Base-by-base conservation (phyloP, 306 rosid genomes). In the Quercus parvula region DNA sequence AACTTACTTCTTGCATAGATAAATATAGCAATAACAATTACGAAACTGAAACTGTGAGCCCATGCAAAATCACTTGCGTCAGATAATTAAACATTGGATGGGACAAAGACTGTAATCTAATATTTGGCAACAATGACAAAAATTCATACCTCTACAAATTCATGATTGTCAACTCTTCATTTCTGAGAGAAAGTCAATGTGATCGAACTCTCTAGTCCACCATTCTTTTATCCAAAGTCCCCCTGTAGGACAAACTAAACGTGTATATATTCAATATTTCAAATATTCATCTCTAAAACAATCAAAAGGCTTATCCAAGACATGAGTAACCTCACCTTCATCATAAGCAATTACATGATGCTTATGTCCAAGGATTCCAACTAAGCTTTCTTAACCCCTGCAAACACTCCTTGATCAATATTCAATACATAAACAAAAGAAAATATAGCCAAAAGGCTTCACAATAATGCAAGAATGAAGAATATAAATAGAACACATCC, bases 401-500 rank as follows among this genome's bases (percentile, higher is more conserved):
- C 19, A 15, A 7, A 38, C 52, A 74, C 52, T 33, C 71, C 70
- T n/a, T 71, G 62, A 79, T 78, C 71, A 31, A 35, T 41, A 69
- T 27, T 78, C 71, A 31, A 35, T 31, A 62, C 35, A 52, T 30
- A 27, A 79, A 59, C 78, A 38, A 57, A 25, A 5, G 70, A 68
- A 28, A 77, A 62, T 68, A 74, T 20, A 71, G 27, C 70, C 57
- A 78, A 70, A 75, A 38, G 19, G 55, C 74, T 59, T 49, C 73
- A 58, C 79, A 13, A 74, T 38, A 69, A 52, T 31, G 62, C 33
- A 71, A 41, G 41, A 84, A 70, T 38, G 35, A 73, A 51, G 19
- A 55, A 57, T 20, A 51, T 31, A 56, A 71, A 38, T 30, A 81
- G 75, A 67, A 81, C 58, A 63, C 30, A 71, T 41, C 70, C 61